phyloP scores from a whole-genome alignment of 163 green algal species.

The Smithsoniella earleae region DNA sequence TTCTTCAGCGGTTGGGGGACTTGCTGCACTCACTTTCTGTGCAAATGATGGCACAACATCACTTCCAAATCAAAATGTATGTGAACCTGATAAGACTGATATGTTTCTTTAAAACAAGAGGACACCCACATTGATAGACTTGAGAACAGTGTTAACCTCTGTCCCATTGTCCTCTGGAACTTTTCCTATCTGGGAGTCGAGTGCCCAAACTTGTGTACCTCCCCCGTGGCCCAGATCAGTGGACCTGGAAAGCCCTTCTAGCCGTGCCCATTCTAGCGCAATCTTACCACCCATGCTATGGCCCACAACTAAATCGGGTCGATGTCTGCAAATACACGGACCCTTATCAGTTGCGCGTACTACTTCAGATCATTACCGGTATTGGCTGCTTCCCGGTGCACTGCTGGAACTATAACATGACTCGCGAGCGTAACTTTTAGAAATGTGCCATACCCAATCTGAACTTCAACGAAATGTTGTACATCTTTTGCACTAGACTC shows the following conservation, averaged over 20 bases:
- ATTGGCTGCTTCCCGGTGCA: too few relatives aligned
- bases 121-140: too few relatives aligned
- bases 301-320: slow-evolving; percentile 48
- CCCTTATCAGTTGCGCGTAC: too few relatives aligned
- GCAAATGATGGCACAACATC: neutral
- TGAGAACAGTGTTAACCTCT: too few relatives aligned
- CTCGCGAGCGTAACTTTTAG: too few relatives aligned
- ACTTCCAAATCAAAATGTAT: neutral
- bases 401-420: too few relatives aligned
- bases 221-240: too few relatives aligned
- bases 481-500: slow-evolving; percentile 53
- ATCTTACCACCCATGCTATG: slow-evolving; percentile 76
- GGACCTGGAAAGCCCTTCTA: too few relatives aligned
- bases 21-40: neutral
- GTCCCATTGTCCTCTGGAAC: too few relatives aligned
- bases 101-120: too few relatives aligned
- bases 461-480: slow-evolving; percentile 33
- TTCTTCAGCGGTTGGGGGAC: neutral
- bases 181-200: slow-evolving; percentile 59
- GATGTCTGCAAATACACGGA: neutral
- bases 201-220: slow-evolving; percentile 56
- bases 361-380: too few relatives aligned
- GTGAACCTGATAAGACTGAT: too few relatives aligned
- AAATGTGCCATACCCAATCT: slow-evolving; percentile 20
- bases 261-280: slow-evolving; percentile 49